Percentiles rank a stretch among this genome's conserved stretches.
These are phyloP conservation scores for Rhododendron simsii DNA, from an alignment of 148 eudicot genomes.

Conservation along the genomic window DNA sequence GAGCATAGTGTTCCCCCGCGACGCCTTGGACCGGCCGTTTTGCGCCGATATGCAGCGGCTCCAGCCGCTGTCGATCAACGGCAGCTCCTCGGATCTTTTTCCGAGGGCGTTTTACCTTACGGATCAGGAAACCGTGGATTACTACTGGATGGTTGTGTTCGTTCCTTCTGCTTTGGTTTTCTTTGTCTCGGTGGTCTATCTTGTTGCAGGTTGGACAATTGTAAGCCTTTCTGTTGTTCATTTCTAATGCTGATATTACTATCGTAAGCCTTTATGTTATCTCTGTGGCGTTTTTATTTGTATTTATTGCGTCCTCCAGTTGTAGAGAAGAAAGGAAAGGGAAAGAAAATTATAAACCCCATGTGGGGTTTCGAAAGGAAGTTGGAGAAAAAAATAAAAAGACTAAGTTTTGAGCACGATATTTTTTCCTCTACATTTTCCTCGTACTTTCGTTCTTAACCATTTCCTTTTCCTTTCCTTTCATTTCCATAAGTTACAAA, in stretches of 20 bases:
- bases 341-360: not conserved
- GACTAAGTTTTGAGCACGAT: not conserved
- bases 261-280: not conserved
- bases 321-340: not conserved
- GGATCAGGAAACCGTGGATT: slow-evolving; percentile 86
- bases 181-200: slow-evolving; percentile 39
- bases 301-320: not conserved
- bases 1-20: slow-evolving; percentile 63
- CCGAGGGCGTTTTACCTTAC: slow-evolving; percentile 75
- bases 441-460: too few species aligned
- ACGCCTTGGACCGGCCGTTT: slow-evolving; percentile 52
- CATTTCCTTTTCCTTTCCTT: too few species aligned
- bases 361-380: not conserved
- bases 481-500: too few species aligned
- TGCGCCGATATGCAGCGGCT: slow-evolving; percentile 40
- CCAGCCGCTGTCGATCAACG: slow-evolving; percentile 47
- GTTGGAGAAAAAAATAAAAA: too few species aligned
- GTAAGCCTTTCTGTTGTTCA: slow-evolving; percentile 6
- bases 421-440: too few species aligned
- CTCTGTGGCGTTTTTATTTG: not conserved
- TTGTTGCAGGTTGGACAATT: slow-evolving; percentile 51
- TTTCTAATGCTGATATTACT: not conserved
- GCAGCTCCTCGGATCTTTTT: slow-evolving; percentile 32
- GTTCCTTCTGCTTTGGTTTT: slow-evolving; percentile 59
- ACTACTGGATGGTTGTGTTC: slow-evolving; percentile 72